A percentile compares a stretch with the other conserved stretches of the same genome.
These are phyloP conservation scores for Cutaneotrichosporon sp. DNA, from an alignment of 1,284 basidiomycete species.

Conservation along the genomic window DNA sequence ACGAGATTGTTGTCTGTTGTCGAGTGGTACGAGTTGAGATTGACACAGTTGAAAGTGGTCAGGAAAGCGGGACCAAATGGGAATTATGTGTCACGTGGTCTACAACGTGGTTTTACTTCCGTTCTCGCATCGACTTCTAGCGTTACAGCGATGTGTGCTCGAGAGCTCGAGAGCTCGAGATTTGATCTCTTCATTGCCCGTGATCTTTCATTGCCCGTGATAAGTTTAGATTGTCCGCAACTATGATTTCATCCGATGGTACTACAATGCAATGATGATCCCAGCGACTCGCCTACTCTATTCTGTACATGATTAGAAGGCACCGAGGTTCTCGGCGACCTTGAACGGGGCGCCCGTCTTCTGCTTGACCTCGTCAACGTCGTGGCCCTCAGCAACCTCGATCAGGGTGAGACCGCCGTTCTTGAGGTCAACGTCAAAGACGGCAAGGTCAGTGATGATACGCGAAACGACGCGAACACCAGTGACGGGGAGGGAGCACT, in stretches of 20 bases:
- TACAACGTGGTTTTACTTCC: no score
- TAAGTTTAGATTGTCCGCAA: no score
- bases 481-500: constrained; percentile 80
- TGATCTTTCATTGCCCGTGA: no score
- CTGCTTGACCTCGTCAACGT: constrained; percentile 72
- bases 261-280: constrained; percentile 2
- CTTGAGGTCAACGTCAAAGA: constrained; percentile 80
- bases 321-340: constrained; percentile 46
- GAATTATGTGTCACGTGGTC: no score
- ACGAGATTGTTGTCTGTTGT: neutral
- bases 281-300: neutral
- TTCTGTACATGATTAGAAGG: constrained; percentile 23
- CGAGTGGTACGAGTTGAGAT: no score
- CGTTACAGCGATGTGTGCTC: no score
- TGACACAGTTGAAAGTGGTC: no score
- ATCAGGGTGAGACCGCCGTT: constrained; percentile 63
- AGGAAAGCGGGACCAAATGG: no score
- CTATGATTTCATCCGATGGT: constrained; percentile 2
- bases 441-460: constrained; percentile 86
- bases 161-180: no score
- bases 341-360: constrained; percentile 79
- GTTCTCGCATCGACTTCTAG: no score
- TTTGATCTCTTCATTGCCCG: no score
- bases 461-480: constrained; percentile 77
- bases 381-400: constrained; percentile 77